Percentiles rank a stretch among this genome's conserved stretches.
Conservation (phyloP, 441 rosid species). For the Sinapis alba region DNA sequence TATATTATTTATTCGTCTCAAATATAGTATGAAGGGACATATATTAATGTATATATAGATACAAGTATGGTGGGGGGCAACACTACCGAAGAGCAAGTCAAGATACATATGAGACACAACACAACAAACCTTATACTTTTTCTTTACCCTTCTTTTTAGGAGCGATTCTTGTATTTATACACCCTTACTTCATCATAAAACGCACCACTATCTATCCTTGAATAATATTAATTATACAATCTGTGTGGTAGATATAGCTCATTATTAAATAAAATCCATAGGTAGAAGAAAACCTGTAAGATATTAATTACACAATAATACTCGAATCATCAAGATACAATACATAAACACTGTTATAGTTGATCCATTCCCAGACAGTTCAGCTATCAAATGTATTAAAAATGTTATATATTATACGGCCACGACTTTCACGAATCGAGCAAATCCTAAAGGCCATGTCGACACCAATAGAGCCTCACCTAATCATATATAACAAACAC, state of each 20-base stretch:
- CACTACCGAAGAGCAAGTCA: constrained; percentile 35
- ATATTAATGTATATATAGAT: constrained; percentile 27
- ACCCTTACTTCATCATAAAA: background rate
- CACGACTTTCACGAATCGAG: constrained; percentile 11
- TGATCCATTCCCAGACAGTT: constrained; percentile 2
- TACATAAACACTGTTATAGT: background rate
- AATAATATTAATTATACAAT: constrained; percentile 1
- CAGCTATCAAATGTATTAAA: background rate
- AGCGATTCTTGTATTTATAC: constrained; percentile 35
- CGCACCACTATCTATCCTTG: constrained; percentile 8
- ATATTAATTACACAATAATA: background rate
- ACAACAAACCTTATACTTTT: constrained; percentile 68
- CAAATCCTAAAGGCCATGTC: constrained; percentile 14
- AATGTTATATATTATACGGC: background rate
- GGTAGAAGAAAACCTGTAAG: background rate
- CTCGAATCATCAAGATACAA: constrained; percentile 4
- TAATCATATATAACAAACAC: background rate
- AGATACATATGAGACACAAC: constrained; percentile 40
- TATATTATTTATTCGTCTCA: constrained; percentile 14
- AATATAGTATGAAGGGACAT: constrained; percentile 16
- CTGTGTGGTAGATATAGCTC: constrained; percentile 19
- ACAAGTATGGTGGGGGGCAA: constrained; percentile 64
- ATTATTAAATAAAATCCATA: background rate
- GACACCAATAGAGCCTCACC: background rate
- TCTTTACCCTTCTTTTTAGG: constrained; percentile 40